Base-by-base conservation (phyloP, 2,329 filamentous ascomycete genomes). In the Metarhizium sp. region DNA sequence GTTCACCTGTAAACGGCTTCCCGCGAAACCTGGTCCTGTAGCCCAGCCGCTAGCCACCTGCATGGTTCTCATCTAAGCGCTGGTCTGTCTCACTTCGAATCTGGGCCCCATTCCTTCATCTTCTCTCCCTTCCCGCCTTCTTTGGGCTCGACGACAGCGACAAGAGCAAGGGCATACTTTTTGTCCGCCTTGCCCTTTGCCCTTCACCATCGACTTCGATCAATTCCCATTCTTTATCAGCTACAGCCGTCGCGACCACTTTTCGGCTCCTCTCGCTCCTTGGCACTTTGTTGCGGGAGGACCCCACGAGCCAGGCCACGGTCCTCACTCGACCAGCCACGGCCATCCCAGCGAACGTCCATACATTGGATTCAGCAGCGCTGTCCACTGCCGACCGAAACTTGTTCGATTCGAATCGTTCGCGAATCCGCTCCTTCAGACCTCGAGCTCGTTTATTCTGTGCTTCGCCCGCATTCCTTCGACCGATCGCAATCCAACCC, bases 331-430 rank as follows among this genome's bases (percentile, higher is more conserved):
- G 50, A 57, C 54, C 62, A 64, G 64, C 61, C 46, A 51, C 50
- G 51, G 54, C 43, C 53, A 51, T 47, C 53, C 56, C 55, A 54
- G 55, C 60, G 50, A 59, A 58, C 55, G 47, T 61, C 49, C 56
- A 58, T 58, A 58, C 54, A 60, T 62, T 70, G 76, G 75, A 78
- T 78, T 72, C 76, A 78, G 76, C 76, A 76, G 76, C 63, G 75
- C 76, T 78, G 76, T 78, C 75, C 75, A 68, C 59, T 61, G 56
- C 59, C 60, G 8, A 30, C 20, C 50, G 50, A 42, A 47, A 49
- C 16, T 18, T 47, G 49, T 49, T 52, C 49, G 48, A 54, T 52
- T 52, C 34, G 40, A 52, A 49, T 51, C 43, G 48, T 57, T 58
- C 51, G 57, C 59, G 46, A 58, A 59, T 56, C n/a, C 59, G 18